Base-by-base conservation (phyloP, 2,329 filamentous ascomycete genomes). In the Penicillium sumatraense region DNA sequence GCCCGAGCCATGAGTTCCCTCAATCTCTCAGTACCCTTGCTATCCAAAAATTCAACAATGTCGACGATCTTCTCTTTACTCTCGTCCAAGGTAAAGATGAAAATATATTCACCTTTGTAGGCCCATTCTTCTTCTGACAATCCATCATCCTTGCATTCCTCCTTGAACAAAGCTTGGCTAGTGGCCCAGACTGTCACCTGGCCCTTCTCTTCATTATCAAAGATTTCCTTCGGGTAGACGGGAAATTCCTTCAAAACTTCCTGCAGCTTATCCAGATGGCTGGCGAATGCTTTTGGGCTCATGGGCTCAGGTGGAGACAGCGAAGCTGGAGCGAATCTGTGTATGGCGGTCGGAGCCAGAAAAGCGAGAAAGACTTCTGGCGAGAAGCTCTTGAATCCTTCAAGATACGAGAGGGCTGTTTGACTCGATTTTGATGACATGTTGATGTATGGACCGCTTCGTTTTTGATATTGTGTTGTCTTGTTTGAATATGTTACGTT, bases 111-210 rank as follows among this genome's bases (percentile, higher is more conserved):
- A 24, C 31, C 41, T 13, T 33, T 31, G 14, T 31, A 54, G 3
- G 18, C 18, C 48, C 53, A 51, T 14, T 55, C 48, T 5, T 55
- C 53, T 13, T 26, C 47, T 1, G 47, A 42, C 18, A 48, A 5
- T 3, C 33, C 35, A 14, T 51, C 26, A n/a, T 35, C 53, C 24
- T 41, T 55, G 14, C 31, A 49, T 27, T 51, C 41, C 9, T 51
- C 24, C 9, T 23, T 26, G n/a, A 55, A 51, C 11, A 21, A 31
- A 2, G 53, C 40, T 42, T 24, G 11, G 24, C 48, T 51, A 6
- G 51, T 57, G 18, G 47, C 57, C 57, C 51, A 60, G 16, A 60
- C 38, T 2, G 51, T 57, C 10, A 60, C 57, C 29, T 57, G 47
- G 20, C 45, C 26, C 9, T 31, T 51, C 16, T 46, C 54, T 18